These are phyloP conservation scores for Capsicum rhomboideum DNA, from an alignment of 257 asterid species.

Conservation along the genomic window DNA sequence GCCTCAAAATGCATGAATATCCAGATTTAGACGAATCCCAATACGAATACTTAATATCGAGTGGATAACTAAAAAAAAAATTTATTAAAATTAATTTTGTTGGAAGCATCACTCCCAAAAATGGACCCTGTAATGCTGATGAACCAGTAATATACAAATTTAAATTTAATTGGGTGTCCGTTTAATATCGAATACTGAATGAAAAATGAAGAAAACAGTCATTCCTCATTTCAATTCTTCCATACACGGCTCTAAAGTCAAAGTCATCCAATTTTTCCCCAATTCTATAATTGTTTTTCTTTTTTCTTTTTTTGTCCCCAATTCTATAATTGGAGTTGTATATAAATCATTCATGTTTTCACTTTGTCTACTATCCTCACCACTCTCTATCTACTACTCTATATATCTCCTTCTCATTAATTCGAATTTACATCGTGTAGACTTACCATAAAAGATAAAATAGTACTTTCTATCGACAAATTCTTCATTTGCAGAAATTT, in stretches of 20 bases:
- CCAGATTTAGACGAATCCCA: neutral
- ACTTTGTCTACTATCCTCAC: neutral
- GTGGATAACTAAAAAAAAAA: too few species aligned
- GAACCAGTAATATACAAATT: neutral
- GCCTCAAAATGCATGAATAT: neutral
- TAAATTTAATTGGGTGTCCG: too few species aligned
- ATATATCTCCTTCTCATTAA: neutral
- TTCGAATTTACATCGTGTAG: neutral
- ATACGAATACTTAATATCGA: too few species aligned
- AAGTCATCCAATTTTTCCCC: neutral
- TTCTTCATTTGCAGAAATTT: neutral
- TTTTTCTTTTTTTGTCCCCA: neutral
- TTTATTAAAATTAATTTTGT: neutral
- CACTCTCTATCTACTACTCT: neutral
- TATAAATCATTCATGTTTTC: neutral
- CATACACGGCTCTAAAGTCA: constrained; percentile 12
- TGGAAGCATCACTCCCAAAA: neutral
- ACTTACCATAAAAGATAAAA: neutral
- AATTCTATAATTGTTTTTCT: neutral
- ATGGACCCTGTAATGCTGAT: fast-evolving
- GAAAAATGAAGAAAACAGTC: neutral
- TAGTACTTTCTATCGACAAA: neutral
- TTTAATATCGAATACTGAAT: neutral
- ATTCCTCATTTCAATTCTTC: neutral
- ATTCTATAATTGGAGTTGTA: neutral